Conservation (phyloP, 192 early-diverging fungal genomes). For the Geranomyces michiganensis region DNA sequence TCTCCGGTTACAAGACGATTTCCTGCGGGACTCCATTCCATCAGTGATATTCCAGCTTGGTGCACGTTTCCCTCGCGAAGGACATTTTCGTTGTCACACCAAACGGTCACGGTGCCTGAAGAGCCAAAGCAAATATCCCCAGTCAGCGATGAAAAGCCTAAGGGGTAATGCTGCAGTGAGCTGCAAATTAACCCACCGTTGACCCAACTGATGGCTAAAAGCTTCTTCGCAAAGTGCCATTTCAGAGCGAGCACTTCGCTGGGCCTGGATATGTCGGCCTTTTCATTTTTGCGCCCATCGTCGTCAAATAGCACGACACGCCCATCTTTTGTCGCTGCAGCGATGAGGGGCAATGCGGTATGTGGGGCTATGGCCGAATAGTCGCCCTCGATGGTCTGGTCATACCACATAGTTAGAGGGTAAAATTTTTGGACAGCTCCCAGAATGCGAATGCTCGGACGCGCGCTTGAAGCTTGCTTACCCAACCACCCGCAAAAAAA, state of each 20-base stretch:
- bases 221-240: slow-evolving; percentile 43
- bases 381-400: slow-evolving; percentile 34
- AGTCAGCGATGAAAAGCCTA: not conserved
- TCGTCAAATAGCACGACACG: slow-evolving; percentile 36
- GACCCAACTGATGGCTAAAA: slow-evolving; percentile 42
- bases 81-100: slow-evolving; percentile 48
- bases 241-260: slow-evolving; percentile 11
- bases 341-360: slow-evolving; percentile 23
- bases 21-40: slow-evolving; percentile 53
- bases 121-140: not conserved
- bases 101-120: slow-evolving; percentile 49
- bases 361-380: slow-evolving; percentile 30
- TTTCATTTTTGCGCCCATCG: slow-evolving; percentile 24
- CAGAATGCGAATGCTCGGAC: too few relatives aligned
- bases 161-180: too few relatives aligned
- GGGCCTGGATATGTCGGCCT: slow-evolving; percentile 19
- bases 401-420: slow-evolving; percentile 34
- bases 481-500: too few relatives aligned
- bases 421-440: too few relatives aligned
- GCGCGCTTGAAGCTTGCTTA: too few relatives aligned
- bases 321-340: slow-evolving; percentile 43
- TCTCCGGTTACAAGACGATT: slow-evolving; percentile 53
- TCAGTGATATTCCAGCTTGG: slow-evolving; percentile 25
- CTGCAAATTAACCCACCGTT: slow-evolving; percentile 29
- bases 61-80: slow-evolving; percentile 54